Percentiles rank a stretch among this genome's conserved stretches.
phyloP scores from a whole-genome alignment of 352 stramenopile species.

The Phytophthora quininea region DNA sequence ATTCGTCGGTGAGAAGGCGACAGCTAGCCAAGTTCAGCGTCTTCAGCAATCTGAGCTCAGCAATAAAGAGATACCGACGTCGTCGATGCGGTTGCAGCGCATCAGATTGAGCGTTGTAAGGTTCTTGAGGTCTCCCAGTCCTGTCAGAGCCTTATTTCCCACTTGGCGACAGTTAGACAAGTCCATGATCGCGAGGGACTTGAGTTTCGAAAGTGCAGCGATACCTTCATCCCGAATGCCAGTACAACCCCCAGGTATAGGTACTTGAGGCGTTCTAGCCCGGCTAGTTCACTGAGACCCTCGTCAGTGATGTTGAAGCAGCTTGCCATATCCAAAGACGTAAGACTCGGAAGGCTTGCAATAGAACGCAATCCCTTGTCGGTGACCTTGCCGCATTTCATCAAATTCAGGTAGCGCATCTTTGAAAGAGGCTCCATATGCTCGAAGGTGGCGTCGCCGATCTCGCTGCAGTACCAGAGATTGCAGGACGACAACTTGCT shows the following conservation, averaged over 20 bases:
- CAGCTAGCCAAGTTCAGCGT: slow-evolving; percentile 86
- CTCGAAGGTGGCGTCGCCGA: slow-evolving; percentile 64
- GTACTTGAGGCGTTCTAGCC: slow-evolving; percentile 57
- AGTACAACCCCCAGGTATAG: slow-evolving; percentile 70
- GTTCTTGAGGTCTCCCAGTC: slow-evolving; percentile 58
- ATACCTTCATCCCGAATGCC: slow-evolving; percentile 69
- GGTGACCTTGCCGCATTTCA: slow-evolving; percentile 83
- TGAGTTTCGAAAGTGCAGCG: slow-evolving; percentile 43
- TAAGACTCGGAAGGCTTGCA: slow-evolving; percentile 55
- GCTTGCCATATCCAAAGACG: slow-evolving; percentile 77
- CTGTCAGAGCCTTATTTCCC: slow-evolving; percentile 60
- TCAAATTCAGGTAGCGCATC: slow-evolving; percentile 79
- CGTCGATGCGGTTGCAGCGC: slow-evolving; percentile 78
- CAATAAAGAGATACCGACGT: slow-evolving; percentile 51
- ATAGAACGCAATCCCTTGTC: slow-evolving; percentile 56
- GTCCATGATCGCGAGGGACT: slow-evolving; percentile 64
- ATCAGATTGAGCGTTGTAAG: slow-evolving; percentile 83
- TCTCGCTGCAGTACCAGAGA: slow-evolving; percentile 85
- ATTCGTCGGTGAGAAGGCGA: slow-evolving; percentile 70
- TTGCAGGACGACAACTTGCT: slow-evolving; percentile 68
- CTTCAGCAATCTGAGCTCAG: slow-evolving; percentile 50
- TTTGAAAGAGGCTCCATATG: slow-evolving; percentile 58
- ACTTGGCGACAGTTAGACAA: slow-evolving; percentile 80
- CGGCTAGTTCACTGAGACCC: slow-evolving; percentile 45
- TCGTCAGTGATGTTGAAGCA: slow-evolving; percentile 74